Evolutionary conservation across 148 eudicot genomes (phyloP), one percentile per base, ranked within the genome.

Genomic region (Vaccinium darrowii): DNA sequence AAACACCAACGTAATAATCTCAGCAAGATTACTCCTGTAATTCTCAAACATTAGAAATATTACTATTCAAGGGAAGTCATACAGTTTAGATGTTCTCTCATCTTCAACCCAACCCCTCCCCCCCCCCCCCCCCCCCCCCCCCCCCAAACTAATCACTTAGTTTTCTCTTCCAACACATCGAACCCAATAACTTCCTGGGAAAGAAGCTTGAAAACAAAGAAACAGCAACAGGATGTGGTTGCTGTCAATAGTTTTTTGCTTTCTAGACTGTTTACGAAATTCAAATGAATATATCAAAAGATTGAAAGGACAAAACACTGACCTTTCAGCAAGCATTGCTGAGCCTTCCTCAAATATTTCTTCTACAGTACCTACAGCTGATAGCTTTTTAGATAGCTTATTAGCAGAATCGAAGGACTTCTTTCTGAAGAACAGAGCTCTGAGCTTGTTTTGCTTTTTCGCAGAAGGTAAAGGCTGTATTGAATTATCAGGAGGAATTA

Each of bases 331-430:
- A 88, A 94, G 98, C 92, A 93, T 91, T 82, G 98, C 98, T 88
- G 99, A 96, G 82, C 99, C 99, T 90, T 96, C 99, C 90, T 96
- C 99, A 87, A 96, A 96, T 81, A 96, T 88, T 88, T 96, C 99
- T 87, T 96, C 98, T 84, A 96, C 99, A 82, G 88, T 92, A 78
- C 99, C 99, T 56, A 96, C 95, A 33, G 95, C 92, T 83, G 99
- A 93, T 73, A 93, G 97, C 88, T 90, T 96, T 75, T 91, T 90
- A 65, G 72, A 65, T 25, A 65, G 36, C 87, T 93, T 94, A 85
- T 86, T 86, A 25, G 54, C 81, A 72, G 90, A 83, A 87, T 90
- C 92, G 4, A 77, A 92, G 78, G 87, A 88, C 87, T 76, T 92
- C 90, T 90, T 96, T 82, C 99, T 90, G 84, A 90, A 92, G 50